Evolutionary conservation across 2,329 filamentous ascomycete genomes (phyloP).

Genomic region (Dactylellina parvicollis): DNA sequence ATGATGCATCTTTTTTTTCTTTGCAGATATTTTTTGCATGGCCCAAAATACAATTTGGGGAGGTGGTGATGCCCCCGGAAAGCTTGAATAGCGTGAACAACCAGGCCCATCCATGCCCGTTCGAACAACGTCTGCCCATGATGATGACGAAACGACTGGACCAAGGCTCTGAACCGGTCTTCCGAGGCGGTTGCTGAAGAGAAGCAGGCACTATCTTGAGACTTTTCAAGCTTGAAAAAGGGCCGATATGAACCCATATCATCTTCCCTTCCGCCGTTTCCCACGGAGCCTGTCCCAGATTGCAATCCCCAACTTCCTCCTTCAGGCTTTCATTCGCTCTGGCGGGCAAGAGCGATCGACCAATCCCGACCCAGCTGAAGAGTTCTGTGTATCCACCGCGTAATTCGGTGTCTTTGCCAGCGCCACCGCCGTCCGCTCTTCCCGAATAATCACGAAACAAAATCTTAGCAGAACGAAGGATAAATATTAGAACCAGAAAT

Average conservation of each 20-base stretch:
- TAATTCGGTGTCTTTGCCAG: constrained; percentile 32
- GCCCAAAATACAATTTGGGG: not conserved
- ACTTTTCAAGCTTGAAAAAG: not conserved
- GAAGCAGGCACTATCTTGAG: not conserved
- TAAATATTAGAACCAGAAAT: constrained; percentile 3
- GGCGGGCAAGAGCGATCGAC: not conserved
- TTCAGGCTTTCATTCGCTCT: constrained; percentile 10
- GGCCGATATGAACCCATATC: not conserved
- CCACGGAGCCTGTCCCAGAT: constrained; percentile 13
- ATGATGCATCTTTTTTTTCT: not conserved
- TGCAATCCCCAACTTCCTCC: constrained; percentile 5
- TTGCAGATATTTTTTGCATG: not conserved
- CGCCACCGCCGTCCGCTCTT: constrained; percentile 23
- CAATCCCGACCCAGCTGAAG: constrained; percentile 8
- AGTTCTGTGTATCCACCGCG: constrained; percentile 9
- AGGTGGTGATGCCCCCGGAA: too few species aligned
- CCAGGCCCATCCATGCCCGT: constrained; percentile 11
- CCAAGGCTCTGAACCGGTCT: not conserved
- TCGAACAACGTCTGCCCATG: not conserved
- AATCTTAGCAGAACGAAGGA: not conserved
- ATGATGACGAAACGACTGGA: constrained; percentile 23
- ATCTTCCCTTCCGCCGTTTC: constrained; percentile 8
- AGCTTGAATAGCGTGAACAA: constrained; percentile 11
- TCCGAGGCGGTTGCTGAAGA: not conserved
- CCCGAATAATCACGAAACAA: not conserved